Base-by-base conservation (phyloP, 2,329 filamentous ascomycete species). In the Fusarium sambucinum region DNA sequence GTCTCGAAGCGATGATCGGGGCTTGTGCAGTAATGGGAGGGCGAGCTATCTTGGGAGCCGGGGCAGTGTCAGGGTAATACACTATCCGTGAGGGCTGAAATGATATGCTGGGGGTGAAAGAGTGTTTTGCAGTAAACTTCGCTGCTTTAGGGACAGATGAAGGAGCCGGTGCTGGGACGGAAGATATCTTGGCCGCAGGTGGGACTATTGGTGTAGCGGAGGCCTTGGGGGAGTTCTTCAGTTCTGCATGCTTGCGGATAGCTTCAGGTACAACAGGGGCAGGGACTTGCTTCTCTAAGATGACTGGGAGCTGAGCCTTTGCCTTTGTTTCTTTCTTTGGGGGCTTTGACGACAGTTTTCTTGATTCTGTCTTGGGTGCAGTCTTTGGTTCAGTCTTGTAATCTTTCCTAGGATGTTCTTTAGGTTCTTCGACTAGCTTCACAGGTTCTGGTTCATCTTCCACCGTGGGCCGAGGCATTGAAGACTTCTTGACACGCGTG, bases 21-120 rank as follows among this genome's bases (percentile, higher is more conserved):
- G 67, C 55, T 13, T 48, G 59, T 6, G 55, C 63, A 3, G 61
- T 68, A 7, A 10, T 29, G 6, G 68, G 68, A 7, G 68, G 42
- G 7, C 40, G 45, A 17, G 32, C 59, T 21, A 46, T 70, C 29
- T 51, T 35, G 16, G 67, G 67, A 10, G 59, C 40, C 2, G 47
- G 54, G 12, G 67, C 63, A 5, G 52, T 70, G 1, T 21, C 33
- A 9, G 66, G 64, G 5, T 42, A 32, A 10, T 41, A 54, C 2
- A 68, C 6, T n/a, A 52, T 37, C 11, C 35, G 35, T 30, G 50
- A 44, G n/a, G 25, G 21, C 12, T 45, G 53, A 11, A 58, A 60
- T 4, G 46, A 47, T 56, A 52, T 46, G 37, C 14, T 55, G 6
- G 56, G 33, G 14, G 19, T 19, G 37, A 38, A 23, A 2, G 30